These are phyloP conservation scores for Ganoderma boninense DNA, from an alignment of 1,284 basidiomycete species.

Conservation along the genomic window DNA sequence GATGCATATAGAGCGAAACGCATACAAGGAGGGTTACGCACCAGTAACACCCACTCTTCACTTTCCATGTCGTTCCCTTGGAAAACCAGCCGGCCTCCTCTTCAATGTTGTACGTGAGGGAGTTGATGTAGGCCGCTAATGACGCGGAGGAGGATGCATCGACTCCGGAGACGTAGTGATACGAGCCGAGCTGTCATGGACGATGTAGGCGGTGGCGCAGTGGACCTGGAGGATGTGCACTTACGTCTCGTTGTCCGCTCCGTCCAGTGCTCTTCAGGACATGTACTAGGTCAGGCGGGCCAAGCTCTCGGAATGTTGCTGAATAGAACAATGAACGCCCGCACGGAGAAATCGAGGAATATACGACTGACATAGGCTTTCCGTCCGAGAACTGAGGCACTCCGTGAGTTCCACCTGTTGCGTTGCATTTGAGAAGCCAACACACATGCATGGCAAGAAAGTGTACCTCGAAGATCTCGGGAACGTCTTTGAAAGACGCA, in stretches of 20 bases:
- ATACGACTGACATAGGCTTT: conserved; percentile 80
- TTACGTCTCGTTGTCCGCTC: conserved; percentile 85
- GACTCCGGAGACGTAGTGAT: conserved; percentile 96
- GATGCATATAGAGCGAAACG: neutral
- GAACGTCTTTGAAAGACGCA: conserved; percentile 61
- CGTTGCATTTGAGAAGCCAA: conserved; percentile 11
- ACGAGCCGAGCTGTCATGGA: conserved; percentile 80
- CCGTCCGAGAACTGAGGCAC: conserved; percentile 89
- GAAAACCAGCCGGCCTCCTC: conserved; percentile 94
- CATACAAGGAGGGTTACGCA: conserved; percentile 47
- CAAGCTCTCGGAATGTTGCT: conserved; percentile 96
- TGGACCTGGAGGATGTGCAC: conserved; percentile 41
- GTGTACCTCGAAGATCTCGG: conserved; percentile 75
- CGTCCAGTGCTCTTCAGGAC: conserved; percentile 92
- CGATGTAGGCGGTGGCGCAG: conserved; percentile 21
- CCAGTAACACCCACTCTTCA: conserved; percentile 96
- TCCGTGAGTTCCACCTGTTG: conserved; percentile 90
- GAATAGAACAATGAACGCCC: conserved; percentile 33
- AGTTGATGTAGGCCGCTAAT: conserved; percentile 98
- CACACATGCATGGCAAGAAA: neutral
- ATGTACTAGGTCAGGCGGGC: conserved; percentile 96
- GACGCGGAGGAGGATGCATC: conserved; percentile 98
- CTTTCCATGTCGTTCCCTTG: conserved; percentile 89
- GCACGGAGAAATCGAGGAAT: conserved; percentile 9
- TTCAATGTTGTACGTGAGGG: conserved; percentile 94